Evolutionary conservation across 495 filamentous ascomycete genomes (phyloP).

Genomic region (Neurospora intermedia): DNA sequence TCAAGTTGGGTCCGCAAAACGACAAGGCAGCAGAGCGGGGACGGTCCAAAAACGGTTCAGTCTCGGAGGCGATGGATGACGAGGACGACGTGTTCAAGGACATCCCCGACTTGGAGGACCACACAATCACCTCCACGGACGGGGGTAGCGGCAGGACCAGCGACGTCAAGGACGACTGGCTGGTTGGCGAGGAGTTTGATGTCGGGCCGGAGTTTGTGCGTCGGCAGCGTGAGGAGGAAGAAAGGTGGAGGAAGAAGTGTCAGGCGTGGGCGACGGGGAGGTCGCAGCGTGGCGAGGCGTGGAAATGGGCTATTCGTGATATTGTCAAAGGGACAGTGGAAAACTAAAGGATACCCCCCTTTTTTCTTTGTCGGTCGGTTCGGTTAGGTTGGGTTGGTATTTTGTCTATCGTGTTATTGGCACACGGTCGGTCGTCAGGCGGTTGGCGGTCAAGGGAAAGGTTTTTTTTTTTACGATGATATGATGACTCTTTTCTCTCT

Average conservation of each 20-base stretch:
- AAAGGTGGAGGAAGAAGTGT: conserved; percentile 76
- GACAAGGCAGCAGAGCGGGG: not conserved
- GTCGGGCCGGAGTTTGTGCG: conserved; percentile 89
- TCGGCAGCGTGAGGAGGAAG: conserved; percentile 82
- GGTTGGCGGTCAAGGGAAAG: not conserved
- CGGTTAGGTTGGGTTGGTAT: not conserved
- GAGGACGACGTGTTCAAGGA: conserved; percentile 48
- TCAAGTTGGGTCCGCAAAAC: conserved; percentile 51
- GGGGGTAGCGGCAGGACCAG: conserved; percentile 27
- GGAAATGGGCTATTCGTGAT: conserved; percentile 40
- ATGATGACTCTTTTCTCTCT: not conserved
- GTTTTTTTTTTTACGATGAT: not conserved
- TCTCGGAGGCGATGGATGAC: conserved; percentile 51
- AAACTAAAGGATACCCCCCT: conserved; percentile 3
- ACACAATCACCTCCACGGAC: conserved; percentile 30
- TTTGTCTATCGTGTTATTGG: not conserved
- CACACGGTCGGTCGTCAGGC: not conserved
- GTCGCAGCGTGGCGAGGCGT: conserved; percentile 29
- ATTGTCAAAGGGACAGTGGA: conserved; percentile 26
- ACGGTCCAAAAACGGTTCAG: conserved; percentile 11
- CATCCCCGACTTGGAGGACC: conserved; percentile 44
- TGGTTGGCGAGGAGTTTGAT: conserved; percentile 93
- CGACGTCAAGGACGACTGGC: conserved; percentile 63
- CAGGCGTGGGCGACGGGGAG: conserved; percentile 56
- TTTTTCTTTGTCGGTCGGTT: not conserved